Evolutionary conservation across 148 eudicot species (phyloP).

Genomic region (Heliosperma pusillum): DNA sequence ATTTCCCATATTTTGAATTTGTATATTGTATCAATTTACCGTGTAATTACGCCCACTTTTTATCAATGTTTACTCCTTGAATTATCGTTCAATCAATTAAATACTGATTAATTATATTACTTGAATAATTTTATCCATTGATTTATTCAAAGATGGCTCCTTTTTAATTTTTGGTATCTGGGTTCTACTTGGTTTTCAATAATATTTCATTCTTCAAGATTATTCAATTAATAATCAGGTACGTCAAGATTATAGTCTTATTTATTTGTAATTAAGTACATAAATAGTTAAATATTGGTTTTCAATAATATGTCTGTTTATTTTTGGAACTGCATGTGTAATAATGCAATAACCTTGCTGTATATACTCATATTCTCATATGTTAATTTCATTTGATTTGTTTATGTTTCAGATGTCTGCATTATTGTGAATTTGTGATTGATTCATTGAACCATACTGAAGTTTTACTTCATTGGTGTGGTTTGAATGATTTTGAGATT

Average conservation of each 20-base stretch:
- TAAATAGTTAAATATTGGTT: not conserved
- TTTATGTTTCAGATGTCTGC: slow-evolving; percentile 27
- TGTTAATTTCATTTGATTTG: slow-evolving; percentile 2
- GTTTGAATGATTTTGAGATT: slow-evolving; percentile 16
- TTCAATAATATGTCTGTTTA: not conserved
- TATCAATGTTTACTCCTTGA: too few species aligned
- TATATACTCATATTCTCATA: slow-evolving; percentile 2
- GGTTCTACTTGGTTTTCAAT: slow-evolving; percentile 3
- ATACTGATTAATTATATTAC: too few species aligned
- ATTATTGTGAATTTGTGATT: not conserved
- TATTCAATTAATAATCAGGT: slow-evolving; percentile 1
- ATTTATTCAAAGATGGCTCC: slow-evolving; percentile 4
- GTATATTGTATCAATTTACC: too few species aligned
- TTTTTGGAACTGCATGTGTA: not conserved
- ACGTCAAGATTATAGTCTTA: slow-evolving; percentile 4
- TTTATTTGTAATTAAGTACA: not conserved
- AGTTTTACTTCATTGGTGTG: slow-evolving; percentile 23
- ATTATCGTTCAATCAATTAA: too few species aligned
- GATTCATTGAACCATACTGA: slow-evolving; percentile 25
- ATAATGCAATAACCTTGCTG: not conserved
- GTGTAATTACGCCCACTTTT: too few species aligned
- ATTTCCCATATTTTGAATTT: too few species aligned
- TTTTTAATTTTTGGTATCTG: slow-evolving; percentile 1
- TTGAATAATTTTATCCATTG: not conserved
- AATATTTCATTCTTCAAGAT: too few species aligned